Evolutionary conservation across 257 asterid genomes (phyloP).

Genomic region (Nicotiana knightiana): DNA sequence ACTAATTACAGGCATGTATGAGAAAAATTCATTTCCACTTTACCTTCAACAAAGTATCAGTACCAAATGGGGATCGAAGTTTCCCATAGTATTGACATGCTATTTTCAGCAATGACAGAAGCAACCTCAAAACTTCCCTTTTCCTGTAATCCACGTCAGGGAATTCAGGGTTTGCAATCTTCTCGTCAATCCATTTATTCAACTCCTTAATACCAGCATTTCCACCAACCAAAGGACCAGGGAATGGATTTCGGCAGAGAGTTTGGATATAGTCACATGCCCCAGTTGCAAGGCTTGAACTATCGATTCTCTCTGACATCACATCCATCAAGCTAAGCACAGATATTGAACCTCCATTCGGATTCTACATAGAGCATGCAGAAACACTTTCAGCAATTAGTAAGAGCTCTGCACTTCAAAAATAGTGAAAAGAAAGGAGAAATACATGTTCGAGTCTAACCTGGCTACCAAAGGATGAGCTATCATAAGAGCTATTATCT

Average conservation of each 20-base stretch:
- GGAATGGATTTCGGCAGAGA: slow-evolving; percentile 59
- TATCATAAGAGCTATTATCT: slow-evolving; percentile 38
- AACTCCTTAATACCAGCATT: slow-evolving; percentile 66
- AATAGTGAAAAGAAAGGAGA: slow-evolving; percentile 8
- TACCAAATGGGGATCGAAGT: slow-evolving; percentile 84
- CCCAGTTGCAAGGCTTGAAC: slow-evolving; percentile 39
- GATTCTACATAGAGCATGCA: slow-evolving; percentile 46
- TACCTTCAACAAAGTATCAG: slow-evolving; percentile 68
- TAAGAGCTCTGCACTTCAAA: background rate
- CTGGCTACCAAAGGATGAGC: slow-evolving; percentile 61
- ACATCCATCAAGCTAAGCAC: slow-evolving; percentile 76
- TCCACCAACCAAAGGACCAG: slow-evolving; percentile 96
- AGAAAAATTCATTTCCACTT: background rate
- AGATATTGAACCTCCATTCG: slow-evolving; percentile 55
- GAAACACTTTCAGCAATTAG: slow-evolving; percentile 17
- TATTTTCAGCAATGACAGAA: slow-evolving; percentile 72
- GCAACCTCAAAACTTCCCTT: slow-evolving; percentile 63
- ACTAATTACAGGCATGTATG: background rate
- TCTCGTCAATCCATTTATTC: slow-evolving; percentile 91
- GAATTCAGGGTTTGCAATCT: slow-evolving; percentile 44
- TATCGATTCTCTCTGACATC: slow-evolving; percentile 33
- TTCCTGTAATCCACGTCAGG: slow-evolving; percentile 44
- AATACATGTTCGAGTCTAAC: slow-evolving; percentile 35
- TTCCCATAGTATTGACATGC: slow-evolving; percentile 84
- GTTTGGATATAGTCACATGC: slow-evolving; percentile 51